Evolutionary conservation across 495 filamentous ascomycete species (phyloP).

Genomic region (Podospora comata): DNA sequence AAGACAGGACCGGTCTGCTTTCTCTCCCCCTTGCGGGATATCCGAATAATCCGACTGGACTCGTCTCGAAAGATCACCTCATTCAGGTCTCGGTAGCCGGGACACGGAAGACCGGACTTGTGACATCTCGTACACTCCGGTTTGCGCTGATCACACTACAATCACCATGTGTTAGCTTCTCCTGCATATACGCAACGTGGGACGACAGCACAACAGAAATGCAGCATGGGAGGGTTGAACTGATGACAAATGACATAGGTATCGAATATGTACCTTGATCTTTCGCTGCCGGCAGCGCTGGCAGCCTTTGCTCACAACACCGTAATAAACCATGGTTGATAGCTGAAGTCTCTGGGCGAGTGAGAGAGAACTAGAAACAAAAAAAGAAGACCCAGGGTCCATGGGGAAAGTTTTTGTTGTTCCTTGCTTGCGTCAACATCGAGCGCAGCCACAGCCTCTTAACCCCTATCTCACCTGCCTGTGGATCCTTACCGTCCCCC

Average conservation of each 20-base stretch:
- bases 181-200: background rate
- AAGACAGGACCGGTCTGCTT: background rate
- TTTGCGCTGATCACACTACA: background rate
- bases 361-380: background rate
- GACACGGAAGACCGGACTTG: background rate
- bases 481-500: background rate
- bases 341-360: background rate
- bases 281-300: background rate
- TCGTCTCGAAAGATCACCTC: background rate
- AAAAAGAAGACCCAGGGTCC: background rate
- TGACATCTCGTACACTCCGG: background rate
- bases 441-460: background rate
- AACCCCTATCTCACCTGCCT: background rate
- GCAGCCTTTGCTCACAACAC: background rate
- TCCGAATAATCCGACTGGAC: background rate
- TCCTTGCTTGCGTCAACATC: background rate
- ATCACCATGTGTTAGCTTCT: background rate
- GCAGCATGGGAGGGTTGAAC: background rate
- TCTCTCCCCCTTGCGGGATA: background rate
- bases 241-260: background rate
- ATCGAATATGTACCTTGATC: background rate
- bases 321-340: background rate
- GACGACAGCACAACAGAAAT: background rate
- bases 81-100: background rate
- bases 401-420: background rate